Conservation (phyloP, 805 yeast species). For the Hagleromyces aurorensis region DNA sequence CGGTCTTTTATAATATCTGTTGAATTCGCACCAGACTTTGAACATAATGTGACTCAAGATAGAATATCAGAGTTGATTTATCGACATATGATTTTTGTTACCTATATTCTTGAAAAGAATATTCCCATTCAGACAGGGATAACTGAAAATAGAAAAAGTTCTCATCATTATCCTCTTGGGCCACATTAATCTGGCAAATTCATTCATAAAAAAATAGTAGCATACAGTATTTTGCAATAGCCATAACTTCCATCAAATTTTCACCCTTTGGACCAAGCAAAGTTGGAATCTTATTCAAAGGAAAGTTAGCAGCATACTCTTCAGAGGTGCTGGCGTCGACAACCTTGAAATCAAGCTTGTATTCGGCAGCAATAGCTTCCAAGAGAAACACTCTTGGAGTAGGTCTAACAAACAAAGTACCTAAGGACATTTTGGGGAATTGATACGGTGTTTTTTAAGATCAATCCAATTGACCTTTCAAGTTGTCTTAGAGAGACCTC, state of each 20-base stretch:
- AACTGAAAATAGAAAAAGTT: constrained; percentile 28
- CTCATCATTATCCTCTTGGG: constrained; percentile 24
- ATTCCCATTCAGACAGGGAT: constrained; percentile 36
- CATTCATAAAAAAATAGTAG: constrained; percentile 3
- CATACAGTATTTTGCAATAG: constrained; percentile 46
- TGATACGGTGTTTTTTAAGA: too few relatives aligned
- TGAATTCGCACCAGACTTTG: too few relatives aligned
- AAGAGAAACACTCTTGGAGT: constrained; percentile 27
- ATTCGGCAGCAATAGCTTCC: constrained; percentile 46
- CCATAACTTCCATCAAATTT: constrained; percentile 63
- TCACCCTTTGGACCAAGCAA: constrained; percentile 64
- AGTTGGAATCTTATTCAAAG: constrained; percentile 59
- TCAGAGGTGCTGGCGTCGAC: constrained; percentile 33
- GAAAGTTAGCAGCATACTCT: constrained; percentile 44
- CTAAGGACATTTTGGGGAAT: constrained; percentile 61
- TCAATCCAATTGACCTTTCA: too few relatives aligned
- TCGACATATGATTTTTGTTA: constrained; percentile 30
- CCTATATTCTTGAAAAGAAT: too few relatives aligned
- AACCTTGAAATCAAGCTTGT: constrained; percentile 51
- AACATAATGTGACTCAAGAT: too few relatives aligned
- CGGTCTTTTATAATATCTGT: not conserved
- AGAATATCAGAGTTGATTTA: constrained; percentile 23
- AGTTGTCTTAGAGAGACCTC: too few relatives aligned
- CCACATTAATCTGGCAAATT: not conserved
- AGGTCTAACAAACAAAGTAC: constrained; percentile 46